These are phyloP conservation scores for Xylaria castorea DNA, from an alignment of 495 filamentous ascomycete genomes.

Conservation along the genomic window DNA sequence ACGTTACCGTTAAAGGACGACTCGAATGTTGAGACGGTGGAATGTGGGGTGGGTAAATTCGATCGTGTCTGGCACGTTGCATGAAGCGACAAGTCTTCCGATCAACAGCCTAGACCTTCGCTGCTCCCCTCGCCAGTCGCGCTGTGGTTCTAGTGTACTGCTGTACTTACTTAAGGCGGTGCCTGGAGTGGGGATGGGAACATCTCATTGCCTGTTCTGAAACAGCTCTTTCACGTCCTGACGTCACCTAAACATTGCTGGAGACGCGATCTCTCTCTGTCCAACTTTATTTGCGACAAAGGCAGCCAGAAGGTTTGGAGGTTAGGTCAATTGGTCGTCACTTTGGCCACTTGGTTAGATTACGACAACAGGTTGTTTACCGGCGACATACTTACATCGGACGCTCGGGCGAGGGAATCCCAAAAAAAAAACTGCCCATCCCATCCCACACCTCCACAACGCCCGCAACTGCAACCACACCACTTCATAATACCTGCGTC, in stretches of 20 bases:
- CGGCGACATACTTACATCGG: neutral
- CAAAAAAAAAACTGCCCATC: neutral
- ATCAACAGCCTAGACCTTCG: constrained; percentile 12
- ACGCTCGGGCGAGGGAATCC: neutral
- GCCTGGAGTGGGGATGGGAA: constrained; percentile 1
- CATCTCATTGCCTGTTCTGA: constrained; percentile 17
- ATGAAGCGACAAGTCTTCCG: constrained; percentile 16
- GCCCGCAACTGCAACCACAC: neutral
- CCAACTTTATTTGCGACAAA: constrained; percentile 19
- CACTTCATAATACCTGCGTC: neutral
- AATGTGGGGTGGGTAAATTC: neutral
- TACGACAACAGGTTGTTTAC: neutral
- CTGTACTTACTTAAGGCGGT: neutral
- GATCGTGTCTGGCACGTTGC: constrained; percentile 9
- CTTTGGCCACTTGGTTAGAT: neutral
- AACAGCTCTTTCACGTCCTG: constrained; percentile 22
- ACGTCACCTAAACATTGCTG: constrained; percentile 21
- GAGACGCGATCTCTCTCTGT: constrained; percentile 3
- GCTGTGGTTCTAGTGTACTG: neutral
- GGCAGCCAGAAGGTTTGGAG: neutral
- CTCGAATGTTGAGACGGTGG: neutral
- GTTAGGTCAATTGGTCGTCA: constrained; percentile 15
- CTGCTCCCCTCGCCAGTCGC: neutral
- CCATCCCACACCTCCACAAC: constrained; percentile 1
- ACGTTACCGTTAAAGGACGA: neutral